A percentile compares a stretch with the other conserved stretches of the same genome.
Conservation (phyloP, 108 stramenopile species). For the Fragilariopsis cylindrus region DNA sequence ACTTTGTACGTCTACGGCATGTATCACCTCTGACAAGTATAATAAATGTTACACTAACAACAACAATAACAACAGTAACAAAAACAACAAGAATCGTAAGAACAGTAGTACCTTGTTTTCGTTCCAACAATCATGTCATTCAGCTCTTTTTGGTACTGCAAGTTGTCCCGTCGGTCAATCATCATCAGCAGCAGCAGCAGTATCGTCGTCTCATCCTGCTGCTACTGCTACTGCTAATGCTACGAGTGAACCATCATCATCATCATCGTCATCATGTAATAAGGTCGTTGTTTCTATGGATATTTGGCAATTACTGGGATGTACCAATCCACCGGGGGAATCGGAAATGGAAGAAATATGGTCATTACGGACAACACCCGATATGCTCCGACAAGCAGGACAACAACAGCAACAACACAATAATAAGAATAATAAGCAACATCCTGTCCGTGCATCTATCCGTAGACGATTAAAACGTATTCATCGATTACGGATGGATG, state of each 20-base stretch:
- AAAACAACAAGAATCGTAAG: background rate
- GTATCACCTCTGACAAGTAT: background rate
- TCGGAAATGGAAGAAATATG: slow-evolving; percentile 34
- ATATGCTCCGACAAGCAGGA: background rate
- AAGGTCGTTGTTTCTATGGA: slow-evolving; percentile 20
- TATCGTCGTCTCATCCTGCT: no score
- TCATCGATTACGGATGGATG: slow-evolving; percentile 25
- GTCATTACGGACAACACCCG: slow-evolving; percentile 1
- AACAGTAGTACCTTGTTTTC: slow-evolving; percentile 7
- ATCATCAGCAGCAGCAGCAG: background rate
- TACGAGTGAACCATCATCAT: background rate
- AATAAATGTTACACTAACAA: background rate
- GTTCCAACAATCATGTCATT: background rate
- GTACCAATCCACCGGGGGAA: slow-evolving; percentile 16
- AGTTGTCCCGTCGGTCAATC: background rate
- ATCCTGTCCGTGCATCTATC: slow-evolving; percentile 14
- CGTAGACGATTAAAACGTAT: slow-evolving; percentile 31
- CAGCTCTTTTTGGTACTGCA: background rate
- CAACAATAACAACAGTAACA: background rate
- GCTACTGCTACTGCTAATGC: no score
- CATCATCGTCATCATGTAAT: background rate
- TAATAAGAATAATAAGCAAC: background rate
- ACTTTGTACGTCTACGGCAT: slow-evolving; percentile 21
- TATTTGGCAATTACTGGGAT: slow-evolving; percentile 32
- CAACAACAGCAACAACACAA: background rate